Conservation (phyloP, 257 asterid genomes). For the Verbascum thapsus region DNA sequence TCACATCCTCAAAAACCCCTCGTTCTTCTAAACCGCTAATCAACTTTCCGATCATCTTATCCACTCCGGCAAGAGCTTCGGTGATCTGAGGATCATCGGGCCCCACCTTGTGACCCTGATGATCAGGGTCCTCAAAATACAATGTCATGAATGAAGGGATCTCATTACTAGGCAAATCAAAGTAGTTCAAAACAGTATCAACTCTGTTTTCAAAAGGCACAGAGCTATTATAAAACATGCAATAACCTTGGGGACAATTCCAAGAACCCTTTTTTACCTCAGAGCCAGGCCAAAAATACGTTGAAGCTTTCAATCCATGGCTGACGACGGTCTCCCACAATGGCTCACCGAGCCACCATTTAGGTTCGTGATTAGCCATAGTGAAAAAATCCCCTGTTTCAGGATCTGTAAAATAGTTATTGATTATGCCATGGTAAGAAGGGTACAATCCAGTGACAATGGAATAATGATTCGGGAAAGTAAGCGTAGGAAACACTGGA, state of each 20-base stretch:
- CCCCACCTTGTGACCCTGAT: slow-evolving; percentile 73
- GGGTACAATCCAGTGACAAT: slow-evolving; percentile 84
- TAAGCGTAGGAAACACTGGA: slow-evolving; percentile 72
- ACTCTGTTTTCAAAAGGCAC: slow-evolving; percentile 66
- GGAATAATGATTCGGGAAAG: slow-evolving; percentile 81
- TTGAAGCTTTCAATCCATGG: slow-evolving; percentile 62
- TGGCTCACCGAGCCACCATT: slow-evolving; percentile 90
- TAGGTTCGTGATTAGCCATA: slow-evolving; percentile 62
- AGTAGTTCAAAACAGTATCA: slow-evolving; percentile 59
- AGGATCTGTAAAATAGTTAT: slow-evolving; percentile 62
- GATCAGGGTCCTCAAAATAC: slow-evolving; percentile 78
- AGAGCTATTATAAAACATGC: slow-evolving; percentile 52
- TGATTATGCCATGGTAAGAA: slow-evolving; percentile 70
- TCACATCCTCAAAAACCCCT: slow-evolving; percentile 69
- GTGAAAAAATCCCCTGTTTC: slow-evolving; percentile 51
- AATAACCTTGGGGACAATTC: slow-evolving; percentile 52
- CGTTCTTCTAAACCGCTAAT: slow-evolving; percentile 62
- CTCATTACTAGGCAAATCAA: slow-evolving; percentile 58
- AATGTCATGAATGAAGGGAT: slow-evolving; percentile 68
- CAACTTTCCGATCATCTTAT: slow-evolving; percentile 63
- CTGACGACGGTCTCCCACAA: slow-evolving; percentile 71
- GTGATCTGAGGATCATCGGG: slow-evolving; percentile 69
- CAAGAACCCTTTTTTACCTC: slow-evolving; percentile 72
- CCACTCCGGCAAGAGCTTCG: slow-evolving; percentile 56
- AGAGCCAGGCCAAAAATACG: slow-evolving; percentile 80